A percentile compares a stretch with the other conserved stretches of the same genome.
phyloP scores from a whole-genome alignment of 2,329 filamentous ascomycete species.

The Botrytis elliptica region DNA sequence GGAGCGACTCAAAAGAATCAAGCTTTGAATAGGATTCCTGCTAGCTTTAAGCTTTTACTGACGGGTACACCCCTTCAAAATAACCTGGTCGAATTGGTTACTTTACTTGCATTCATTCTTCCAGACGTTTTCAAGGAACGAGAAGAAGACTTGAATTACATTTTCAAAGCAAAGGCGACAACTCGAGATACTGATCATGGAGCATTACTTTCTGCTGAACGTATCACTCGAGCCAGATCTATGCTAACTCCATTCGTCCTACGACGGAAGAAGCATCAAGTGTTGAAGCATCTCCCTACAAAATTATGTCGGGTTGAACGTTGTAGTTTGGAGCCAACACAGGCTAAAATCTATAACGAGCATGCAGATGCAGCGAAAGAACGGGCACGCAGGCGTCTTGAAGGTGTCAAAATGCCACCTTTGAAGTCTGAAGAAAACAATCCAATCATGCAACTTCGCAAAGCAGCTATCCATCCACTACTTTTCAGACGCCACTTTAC shows the following conservation, averaged over 20 bases:
- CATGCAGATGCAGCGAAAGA: constrained; percentile 64
- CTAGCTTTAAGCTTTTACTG: constrained; percentile 81
- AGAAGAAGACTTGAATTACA: constrained; percentile 74
- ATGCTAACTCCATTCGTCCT: constrained; percentile 96
- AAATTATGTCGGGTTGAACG: constrained; percentile 78
- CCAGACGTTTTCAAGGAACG: constrained; percentile 76
- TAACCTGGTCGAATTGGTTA: constrained; percentile 88
- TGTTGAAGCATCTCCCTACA: constrained; percentile 76
- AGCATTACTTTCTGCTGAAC: constrained; percentile 80
- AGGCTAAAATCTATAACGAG: constrained; percentile 71
- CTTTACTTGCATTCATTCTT: constrained; percentile 91
- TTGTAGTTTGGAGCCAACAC: constrained; percentile 73
- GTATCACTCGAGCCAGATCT: constrained; percentile 80
- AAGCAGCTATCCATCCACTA: constrained; percentile 88
- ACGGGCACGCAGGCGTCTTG: constrained; percentile 54
- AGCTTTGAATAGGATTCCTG: constrained; percentile 72
- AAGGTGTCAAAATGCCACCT: constrained; percentile 48
- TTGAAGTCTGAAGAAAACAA: constrained; percentile 61
- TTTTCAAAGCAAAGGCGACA: constrained; percentile 91
- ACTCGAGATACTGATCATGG: constrained; percentile 77
- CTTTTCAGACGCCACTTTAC: constrained; percentile 81
- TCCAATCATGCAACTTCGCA: constrained; percentile 85
- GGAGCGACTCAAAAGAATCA: constrained; percentile 78
- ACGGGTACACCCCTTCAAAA: constrained; percentile 92
- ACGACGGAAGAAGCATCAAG: constrained; percentile 89